phyloP scores from a whole-genome alignment of 2,329 filamentous ascomycete genomes.

The Beauveria scarabaeidicola region DNA sequence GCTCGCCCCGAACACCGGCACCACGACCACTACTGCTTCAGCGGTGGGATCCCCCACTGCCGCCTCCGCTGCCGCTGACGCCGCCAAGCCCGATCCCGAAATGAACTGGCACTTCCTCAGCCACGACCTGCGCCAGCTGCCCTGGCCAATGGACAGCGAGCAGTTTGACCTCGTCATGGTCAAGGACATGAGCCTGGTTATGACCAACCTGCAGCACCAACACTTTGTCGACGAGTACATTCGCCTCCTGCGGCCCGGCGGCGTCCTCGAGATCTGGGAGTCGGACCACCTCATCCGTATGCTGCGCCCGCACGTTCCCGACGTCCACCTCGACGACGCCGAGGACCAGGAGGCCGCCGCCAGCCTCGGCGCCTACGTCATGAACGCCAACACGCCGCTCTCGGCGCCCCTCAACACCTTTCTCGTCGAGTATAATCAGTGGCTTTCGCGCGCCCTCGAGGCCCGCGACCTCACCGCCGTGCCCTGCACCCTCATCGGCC shows the following conservation, averaged over 20 bases:
- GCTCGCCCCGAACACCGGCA: constrained; percentile 40
- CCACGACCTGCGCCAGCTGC: constrained; percentile 69
- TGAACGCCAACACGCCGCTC: constrained; percentile 76
- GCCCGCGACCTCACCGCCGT: constrained; percentile 59
- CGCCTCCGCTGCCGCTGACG: constrained; percentile 20
- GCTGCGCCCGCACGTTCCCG: constrained; percentile 67
- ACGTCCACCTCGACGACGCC: constrained; percentile 29
- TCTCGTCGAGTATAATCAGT: constrained; percentile 73
- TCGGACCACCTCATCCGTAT: constrained; percentile 78
- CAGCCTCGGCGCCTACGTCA: constrained; percentile 69
- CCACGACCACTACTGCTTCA: constrained; percentile 25
- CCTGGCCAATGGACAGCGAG: constrained; percentile 68
- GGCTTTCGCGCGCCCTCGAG: constrained; percentile 71
- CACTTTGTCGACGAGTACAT: constrained; percentile 60
- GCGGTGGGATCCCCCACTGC: neutral
- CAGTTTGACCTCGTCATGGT: constrained; percentile 85
- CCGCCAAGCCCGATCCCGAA: constrained; percentile 53
- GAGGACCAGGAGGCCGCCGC: constrained; percentile 57
- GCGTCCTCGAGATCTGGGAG: constrained; percentile 82
- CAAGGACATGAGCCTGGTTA: constrained; percentile 67
- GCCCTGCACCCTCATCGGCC: constrained; percentile 68
- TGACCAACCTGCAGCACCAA: constrained; percentile 52
- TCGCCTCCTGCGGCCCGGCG: constrained; percentile 68
- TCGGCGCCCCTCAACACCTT: constrained; percentile 73
- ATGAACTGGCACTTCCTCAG: constrained; percentile 86